A percentile compares a stretch with the other conserved stretches of the same genome.
Conservation (phyloP, 805 yeast genomes). For the Pichia heedii region DNA sequence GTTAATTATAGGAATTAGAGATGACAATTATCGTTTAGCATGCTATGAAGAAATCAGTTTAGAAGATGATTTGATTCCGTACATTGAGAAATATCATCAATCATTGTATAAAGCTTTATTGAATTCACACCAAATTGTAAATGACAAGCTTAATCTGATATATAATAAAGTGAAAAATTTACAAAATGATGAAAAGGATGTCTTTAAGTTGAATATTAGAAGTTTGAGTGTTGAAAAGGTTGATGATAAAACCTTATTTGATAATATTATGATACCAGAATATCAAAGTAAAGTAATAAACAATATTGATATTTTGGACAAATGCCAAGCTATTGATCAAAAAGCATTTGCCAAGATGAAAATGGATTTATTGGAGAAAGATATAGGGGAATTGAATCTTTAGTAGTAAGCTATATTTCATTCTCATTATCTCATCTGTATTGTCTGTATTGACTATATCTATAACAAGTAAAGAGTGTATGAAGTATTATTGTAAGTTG, state of each 20-base stretch:
- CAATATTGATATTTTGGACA: not conserved
- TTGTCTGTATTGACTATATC: too few species aligned
- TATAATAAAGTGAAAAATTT: not conserved
- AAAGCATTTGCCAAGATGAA: not conserved
- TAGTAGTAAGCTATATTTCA: too few species aligned
- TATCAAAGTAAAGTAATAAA: not conserved
- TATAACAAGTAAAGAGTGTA: too few species aligned
- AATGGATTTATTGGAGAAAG: too few species aligned
- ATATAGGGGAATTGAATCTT: too few species aligned
- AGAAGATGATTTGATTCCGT: constrained; percentile 7
- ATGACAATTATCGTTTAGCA: not conserved
- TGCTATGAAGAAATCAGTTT: constrained; percentile 4
- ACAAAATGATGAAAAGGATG: constrained; percentile 1
- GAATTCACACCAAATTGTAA: not conserved
- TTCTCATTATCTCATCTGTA: too few species aligned
- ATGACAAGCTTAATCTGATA: not conserved
- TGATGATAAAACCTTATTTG: not conserved
- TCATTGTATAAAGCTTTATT: constrained; percentile 1
- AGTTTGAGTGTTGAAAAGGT: not conserved
- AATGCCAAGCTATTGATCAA: not conserved
- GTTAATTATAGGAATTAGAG: constrained; percentile 12
- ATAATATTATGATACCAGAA: constrained; percentile 1
- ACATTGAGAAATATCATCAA: not conserved
- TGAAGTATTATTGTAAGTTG: too few species aligned
- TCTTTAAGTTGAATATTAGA: not conserved